Conservation (phyloP, 1,284 basidiomycete genomes). For the Anthracocystis panici-leucophaei region DNA sequence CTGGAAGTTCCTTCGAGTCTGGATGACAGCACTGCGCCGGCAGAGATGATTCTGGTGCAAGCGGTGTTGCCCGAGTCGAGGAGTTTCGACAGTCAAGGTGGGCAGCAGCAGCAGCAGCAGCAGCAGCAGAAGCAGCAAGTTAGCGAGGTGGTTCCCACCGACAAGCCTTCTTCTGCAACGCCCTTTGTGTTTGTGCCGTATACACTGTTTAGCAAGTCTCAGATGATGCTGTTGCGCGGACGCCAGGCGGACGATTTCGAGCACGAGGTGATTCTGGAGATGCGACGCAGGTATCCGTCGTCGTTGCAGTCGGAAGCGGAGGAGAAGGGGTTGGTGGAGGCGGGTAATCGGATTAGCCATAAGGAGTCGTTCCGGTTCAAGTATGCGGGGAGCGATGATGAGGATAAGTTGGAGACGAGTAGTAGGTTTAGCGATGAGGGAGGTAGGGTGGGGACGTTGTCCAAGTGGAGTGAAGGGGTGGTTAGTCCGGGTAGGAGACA, state of each 20-base stretch:
- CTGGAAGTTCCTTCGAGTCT: slow-evolving; percentile 71
- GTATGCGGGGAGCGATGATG: slow-evolving; percentile 41
- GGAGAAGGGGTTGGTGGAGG: slow-evolving; percentile 37
- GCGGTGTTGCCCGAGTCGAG: slow-evolving; percentile 71
- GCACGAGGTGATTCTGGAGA: slow-evolving; percentile 68
- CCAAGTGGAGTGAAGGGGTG: slow-evolving; percentile 1
- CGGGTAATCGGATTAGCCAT: slow-evolving; percentile 13
- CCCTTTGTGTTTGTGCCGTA: slow-evolving; percentile 73
- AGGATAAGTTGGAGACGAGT: slow-evolving; percentile 48
- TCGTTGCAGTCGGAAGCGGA: slow-evolving; percentile 59
- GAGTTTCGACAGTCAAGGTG: slow-evolving; percentile 63
- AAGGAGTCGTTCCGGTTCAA: slow-evolving; percentile 45
- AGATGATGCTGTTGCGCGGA: slow-evolving; percentile 72
- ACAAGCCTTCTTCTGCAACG: slow-evolving; percentile 70
- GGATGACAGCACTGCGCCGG: slow-evolving; percentile 64
- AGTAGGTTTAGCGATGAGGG: slow-evolving; percentile 43
- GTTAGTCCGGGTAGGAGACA: slow-evolving; percentile 24
- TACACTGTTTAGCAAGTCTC: slow-evolving; percentile 72
- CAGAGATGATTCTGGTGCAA: slow-evolving; percentile 71
- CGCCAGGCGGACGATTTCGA: slow-evolving; percentile 70
- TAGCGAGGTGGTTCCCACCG: slow-evolving; percentile 62
- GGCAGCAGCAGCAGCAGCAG: slow-evolving; percentile 6
- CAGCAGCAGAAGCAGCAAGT: slow-evolving; percentile 1
- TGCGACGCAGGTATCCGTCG: slow-evolving; percentile 69
- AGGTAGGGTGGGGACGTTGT: slow-evolving; percentile 20